Evolutionary conservation across 345 rosid species (phyloP).

Genomic region (Pugionium cornutum): DNA sequence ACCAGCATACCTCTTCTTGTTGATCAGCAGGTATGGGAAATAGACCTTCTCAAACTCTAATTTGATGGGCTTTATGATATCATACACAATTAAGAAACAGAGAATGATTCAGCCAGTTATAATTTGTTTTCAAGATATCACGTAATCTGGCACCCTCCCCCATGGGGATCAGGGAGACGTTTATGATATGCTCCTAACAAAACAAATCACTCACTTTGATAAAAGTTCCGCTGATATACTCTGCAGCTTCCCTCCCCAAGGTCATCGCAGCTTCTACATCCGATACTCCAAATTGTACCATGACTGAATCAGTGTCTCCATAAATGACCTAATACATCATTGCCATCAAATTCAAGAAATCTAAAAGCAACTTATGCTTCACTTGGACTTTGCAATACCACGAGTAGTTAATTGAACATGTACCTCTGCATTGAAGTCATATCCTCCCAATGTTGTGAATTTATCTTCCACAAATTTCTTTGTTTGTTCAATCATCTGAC

Average conservation of each 20-base stretch:
- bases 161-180: slow-evolving; percentile 16
- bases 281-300: slow-evolving; percentile 95
- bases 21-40: slow-evolving; percentile 86
- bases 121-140: slow-evolving; percentile 15
- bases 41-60: slow-evolving; percentile 98
- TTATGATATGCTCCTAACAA: slow-evolving; percentile 18
- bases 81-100: slow-evolving; percentile 31
- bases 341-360: slow-evolving; percentile 16
- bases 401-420: slow-evolving; percentile 18
- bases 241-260: slow-evolving; percentile 97
- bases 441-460: slow-evolving; percentile 72
- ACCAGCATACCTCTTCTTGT: slow-evolving; percentile 99
- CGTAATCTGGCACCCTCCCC: slow-evolving; percentile 8
- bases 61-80: slow-evolving; percentile 83
- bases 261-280: slow-evolving; percentile 81
- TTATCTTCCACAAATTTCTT: slow-evolving; percentile 87
- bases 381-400: slow-evolving; percentile 17
- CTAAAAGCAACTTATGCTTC: slow-evolving; percentile 12
- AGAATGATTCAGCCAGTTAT: slow-evolving; percentile 15
- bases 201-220: slow-evolving; percentile 53
- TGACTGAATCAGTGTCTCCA: slow-evolving; percentile 98
- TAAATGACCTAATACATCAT: slow-evolving; percentile 68
- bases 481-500: slow-evolving; percentile 98
- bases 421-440: slow-evolving; percentile 91
- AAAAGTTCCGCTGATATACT: slow-evolving; percentile 79